Evolutionary conservation across 2,329 filamentous ascomycete genomes (phyloP).

Genomic region (Pseudogymnoascus sp.): DNA sequence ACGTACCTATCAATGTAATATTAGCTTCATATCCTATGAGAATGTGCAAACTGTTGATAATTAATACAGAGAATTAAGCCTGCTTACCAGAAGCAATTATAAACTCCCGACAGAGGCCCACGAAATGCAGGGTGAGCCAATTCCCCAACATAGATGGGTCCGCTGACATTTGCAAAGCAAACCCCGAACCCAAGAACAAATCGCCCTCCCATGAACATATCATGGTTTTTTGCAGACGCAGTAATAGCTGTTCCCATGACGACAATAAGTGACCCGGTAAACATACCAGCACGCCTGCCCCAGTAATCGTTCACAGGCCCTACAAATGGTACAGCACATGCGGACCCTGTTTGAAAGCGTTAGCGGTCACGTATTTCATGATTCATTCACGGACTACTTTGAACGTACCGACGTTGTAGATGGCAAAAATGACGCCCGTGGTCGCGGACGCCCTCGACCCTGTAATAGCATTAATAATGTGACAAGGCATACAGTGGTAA

Average conservation of each 20-base stretch:
- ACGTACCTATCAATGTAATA: not conserved
- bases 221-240: not conserved
- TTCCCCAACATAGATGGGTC: slow-evolving; percentile 5
- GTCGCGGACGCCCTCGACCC: not conserved
- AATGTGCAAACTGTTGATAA: no score
- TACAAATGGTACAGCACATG: slow-evolving; percentile 49
- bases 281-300: slow-evolving; percentile 45
- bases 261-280: slow-evolving; percentile 23
- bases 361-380: no score
- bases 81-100: slow-evolving; percentile 9
- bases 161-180: not conserved
- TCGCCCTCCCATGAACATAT: not conserved
- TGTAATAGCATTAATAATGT: no score
- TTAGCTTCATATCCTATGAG: no score
- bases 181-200: not conserved
- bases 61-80: no score
- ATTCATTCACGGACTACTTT: no score
- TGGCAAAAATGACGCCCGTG: not conserved
- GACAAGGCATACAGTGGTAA: no score
- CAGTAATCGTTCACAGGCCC: slow-evolving; percentile 44
- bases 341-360: slow-evolving; percentile 14
- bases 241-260: not conserved
- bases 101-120: slow-evolving; percentile 7
- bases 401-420: slow-evolving; percentile 24
- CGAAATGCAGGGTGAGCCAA: slow-evolving; percentile 7